These are phyloP conservation scores for Cynanchum wilfordii DNA, from an alignment of 257 asterid species.

Conservation along the genomic window DNA sequence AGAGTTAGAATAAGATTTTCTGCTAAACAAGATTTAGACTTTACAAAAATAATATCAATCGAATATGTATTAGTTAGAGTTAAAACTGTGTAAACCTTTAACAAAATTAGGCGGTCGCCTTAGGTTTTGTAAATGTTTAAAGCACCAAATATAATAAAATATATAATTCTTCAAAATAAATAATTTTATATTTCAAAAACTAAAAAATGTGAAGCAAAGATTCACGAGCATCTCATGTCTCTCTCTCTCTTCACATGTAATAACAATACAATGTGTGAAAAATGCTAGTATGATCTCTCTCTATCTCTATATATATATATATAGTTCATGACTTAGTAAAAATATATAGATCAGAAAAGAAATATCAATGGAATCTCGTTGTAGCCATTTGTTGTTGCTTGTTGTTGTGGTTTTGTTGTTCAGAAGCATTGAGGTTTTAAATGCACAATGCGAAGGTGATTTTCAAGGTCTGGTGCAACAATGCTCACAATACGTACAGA, in stretches of 20 bases:
- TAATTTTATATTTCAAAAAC: no score
- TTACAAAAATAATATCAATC: no score
- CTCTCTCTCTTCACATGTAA: background rate
- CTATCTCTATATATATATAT: background rate
- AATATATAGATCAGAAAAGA: background rate
- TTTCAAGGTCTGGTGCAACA: conserved; percentile 44
- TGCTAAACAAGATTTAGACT: no score
- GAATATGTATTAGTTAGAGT: no score
- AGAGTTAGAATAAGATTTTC: no score
- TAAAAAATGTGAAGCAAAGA: no score
- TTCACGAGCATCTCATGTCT: background rate
- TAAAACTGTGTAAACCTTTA: no score
- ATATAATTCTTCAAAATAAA: no score
- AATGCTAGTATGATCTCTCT: background rate
- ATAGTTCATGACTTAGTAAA: background rate
- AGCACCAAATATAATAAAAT: no score
- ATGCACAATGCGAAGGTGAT: conserved; percentile 59
- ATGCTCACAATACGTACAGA: conserved; percentile 50
- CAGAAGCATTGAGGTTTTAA: background rate
- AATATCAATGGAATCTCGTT: background rate
- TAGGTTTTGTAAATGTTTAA: no score
- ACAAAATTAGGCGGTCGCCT: no score
- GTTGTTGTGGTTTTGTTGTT: background rate
- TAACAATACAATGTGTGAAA: background rate
- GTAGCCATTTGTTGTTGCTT: background rate